Conservation (phyloP, 441 rosid genomes). For the Gossypium armourianum region DNA sequence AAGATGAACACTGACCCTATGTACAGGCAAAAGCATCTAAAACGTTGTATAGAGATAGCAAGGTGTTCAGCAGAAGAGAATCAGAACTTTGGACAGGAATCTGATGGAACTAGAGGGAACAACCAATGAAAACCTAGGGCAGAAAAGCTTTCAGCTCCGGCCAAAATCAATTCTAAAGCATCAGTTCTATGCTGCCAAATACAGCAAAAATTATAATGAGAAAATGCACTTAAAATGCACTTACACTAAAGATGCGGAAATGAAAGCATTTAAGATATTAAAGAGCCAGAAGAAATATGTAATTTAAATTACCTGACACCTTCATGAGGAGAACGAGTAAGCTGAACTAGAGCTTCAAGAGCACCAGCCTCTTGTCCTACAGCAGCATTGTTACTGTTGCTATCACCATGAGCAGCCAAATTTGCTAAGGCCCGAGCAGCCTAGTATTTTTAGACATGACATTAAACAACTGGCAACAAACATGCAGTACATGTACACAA, state of each 20-base stretch:
- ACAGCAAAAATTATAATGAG: neutral
- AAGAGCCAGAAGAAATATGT: neutral
- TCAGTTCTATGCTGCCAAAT: neutral
- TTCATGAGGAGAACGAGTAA: constrained; percentile 73
- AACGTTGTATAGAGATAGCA: constrained; percentile 1
- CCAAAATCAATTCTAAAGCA: constrained; percentile 5
- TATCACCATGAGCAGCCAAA: constrained; percentile 97
- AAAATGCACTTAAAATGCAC: neutral
- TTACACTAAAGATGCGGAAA: neutral
- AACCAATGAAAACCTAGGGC: neutral
- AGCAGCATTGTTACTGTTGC: constrained; percentile 80
- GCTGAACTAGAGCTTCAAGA: constrained; percentile 84
- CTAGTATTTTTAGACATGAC: constrained; percentile 25
- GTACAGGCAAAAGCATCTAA: constrained; percentile 2
- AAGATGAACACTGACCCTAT: neutral
- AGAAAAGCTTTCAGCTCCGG: neutral
- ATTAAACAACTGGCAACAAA: constrained; percentile 13
- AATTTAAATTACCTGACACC: constrained; percentile 61
- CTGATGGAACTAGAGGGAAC: neutral
- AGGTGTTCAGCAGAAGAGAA: neutral
- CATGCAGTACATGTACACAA: neutral
- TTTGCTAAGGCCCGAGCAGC: constrained; percentile 98
- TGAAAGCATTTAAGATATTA: neutral
- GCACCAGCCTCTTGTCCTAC: constrained; percentile 95
- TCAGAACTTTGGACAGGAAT: neutral